Evolutionary conservation across 2,329 filamentous ascomycete species (phyloP).

Genomic region (Talaromyces islandicus): DNA sequence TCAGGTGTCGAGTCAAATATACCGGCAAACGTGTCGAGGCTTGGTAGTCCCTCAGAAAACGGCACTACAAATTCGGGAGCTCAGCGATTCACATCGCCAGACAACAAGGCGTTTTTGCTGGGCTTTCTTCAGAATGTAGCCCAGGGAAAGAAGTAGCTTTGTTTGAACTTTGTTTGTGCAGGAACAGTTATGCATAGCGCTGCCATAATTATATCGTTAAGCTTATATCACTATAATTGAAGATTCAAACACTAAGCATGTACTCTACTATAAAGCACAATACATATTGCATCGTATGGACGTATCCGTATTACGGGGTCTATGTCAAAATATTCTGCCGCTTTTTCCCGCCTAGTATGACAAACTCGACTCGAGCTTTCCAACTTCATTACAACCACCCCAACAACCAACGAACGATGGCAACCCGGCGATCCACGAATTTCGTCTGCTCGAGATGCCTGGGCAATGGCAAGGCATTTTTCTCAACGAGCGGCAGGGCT

Average conservation of each 20-base stretch:
- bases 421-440: conserved; percentile 17
- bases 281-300: too few relatives aligned
- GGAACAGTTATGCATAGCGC: background rate
- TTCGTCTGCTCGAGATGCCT: conserved; percentile 27
- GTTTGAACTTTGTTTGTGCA: background rate
- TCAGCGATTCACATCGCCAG: conserved; percentile 49
- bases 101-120: conserved; percentile 69
- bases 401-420: conserved; percentile 18
- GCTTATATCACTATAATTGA: background rate
- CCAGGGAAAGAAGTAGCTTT: conserved; percentile 27
- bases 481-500: conserved; percentile 23
- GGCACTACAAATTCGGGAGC: background rate
- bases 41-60: conserved; percentile 4
- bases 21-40: conserved; percentile 1
- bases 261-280: background rate
- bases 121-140: conserved; percentile 62
- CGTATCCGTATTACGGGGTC: background rate
- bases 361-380: background rate
- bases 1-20: conserved; percentile 4
- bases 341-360: background rate
- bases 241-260: too few relatives aligned
- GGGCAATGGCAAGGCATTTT: conserved; percentile 15
- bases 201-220: background rate
- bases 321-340: background rate
- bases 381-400: background rate